These are phyloP conservation scores for Pelargonium citronellum DNA, from an alignment of 441 rosid species.

Conservation along the genomic window DNA sequence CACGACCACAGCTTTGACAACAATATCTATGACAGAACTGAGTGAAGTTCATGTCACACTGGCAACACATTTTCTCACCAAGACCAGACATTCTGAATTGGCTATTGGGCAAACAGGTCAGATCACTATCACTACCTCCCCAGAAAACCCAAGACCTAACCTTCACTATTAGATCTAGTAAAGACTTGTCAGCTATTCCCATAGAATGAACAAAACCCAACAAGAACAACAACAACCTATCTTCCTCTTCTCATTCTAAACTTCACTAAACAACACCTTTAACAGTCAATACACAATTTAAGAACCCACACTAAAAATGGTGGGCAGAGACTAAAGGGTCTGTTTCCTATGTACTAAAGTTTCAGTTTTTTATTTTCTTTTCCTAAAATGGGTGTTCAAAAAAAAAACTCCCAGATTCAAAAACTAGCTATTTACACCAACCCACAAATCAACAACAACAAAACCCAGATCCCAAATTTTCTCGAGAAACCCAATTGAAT, in stretches of 20 bases:
- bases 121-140: slow-evolving; percentile 9
- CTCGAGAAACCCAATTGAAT: neutral
- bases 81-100: neutral
- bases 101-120: neutral
- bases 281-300: slow-evolving; percentile 2
- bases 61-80: neutral
- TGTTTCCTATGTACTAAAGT: slow-evolving; percentile 5
- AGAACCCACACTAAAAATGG: slow-evolving; percentile 1
- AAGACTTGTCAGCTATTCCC: neutral
- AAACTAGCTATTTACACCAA: neutral
- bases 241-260: neutral
- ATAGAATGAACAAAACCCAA: slow-evolving; percentile 3
- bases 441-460: neutral
- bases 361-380: neutral
- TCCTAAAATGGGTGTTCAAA: neutral
- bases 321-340: slow-evolving; percentile 1
- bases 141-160: neutral
- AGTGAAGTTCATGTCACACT: slow-evolving; percentile 4
- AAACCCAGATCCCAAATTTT: slow-evolving; percentile 1
- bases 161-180: neutral
- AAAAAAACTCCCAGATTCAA: slow-evolving; percentile 1
- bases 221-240: neutral
- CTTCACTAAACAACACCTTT: neutral
- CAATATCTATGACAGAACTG: neutral
- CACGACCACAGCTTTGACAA: neutral